Percentiles rank a stretch among this genome's conserved stretches.
phyloP scores from a whole-genome alignment of 2,329 filamentous ascomycete genomes.

The Penicillium nordicum region DNA sequence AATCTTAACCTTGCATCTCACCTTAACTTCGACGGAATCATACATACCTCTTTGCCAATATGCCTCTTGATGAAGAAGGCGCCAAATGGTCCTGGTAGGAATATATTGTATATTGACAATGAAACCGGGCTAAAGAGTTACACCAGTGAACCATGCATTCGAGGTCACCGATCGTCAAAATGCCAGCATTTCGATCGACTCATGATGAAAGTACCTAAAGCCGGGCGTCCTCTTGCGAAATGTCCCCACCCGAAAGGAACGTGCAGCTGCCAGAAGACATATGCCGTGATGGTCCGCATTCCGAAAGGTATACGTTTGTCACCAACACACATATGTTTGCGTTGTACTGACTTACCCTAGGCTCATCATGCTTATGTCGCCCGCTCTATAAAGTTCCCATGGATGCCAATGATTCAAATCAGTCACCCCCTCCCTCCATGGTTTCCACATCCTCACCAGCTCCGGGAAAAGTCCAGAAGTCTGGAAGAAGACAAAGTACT shows the following conservation, averaged over 20 bases:
- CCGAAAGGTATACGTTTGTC: slow-evolving; percentile 36
- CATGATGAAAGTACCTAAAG: slow-evolving; percentile 50
- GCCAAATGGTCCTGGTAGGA: slow-evolving; percentile 47
- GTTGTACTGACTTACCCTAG: slow-evolving; percentile 24
- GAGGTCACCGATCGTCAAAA: slow-evolving; percentile 50
- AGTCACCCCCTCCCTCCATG: slow-evolving; percentile 15
- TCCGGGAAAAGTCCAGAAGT: slow-evolving; percentile 38
- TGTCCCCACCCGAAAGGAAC: slow-evolving; percentile 46
- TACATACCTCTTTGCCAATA: slow-evolving; percentile 18
- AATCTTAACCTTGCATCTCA: slow-evolving; percentile 5
- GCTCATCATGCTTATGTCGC: slow-evolving; percentile 41
- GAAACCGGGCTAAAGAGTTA: slow-evolving; percentile 7
- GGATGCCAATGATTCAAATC: slow-evolving; percentile 11
- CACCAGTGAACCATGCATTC: slow-evolving; percentile 47
- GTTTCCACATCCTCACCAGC: slow-evolving; percentile 23
- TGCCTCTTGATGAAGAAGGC: slow-evolving; percentile 46
- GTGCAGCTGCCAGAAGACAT: slow-evolving; percentile 42
- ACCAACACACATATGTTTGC: not conserved
- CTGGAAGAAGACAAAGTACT: slow-evolving; percentile 31
- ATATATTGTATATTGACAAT: not conserved
- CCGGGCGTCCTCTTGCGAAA: slow-evolving; percentile 47
- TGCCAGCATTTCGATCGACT: slow-evolving; percentile 48
- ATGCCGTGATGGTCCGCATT: slow-evolving; percentile 46
- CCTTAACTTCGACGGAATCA: not conserved
- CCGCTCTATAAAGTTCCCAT: slow-evolving; percentile 40